A percentile compares a stretch with the other conserved stretches of the same genome.
Evolutionary conservation across 352 stramenopile genomes (phyloP).

Genomic region (Phytophthora pistaciae): DNA sequence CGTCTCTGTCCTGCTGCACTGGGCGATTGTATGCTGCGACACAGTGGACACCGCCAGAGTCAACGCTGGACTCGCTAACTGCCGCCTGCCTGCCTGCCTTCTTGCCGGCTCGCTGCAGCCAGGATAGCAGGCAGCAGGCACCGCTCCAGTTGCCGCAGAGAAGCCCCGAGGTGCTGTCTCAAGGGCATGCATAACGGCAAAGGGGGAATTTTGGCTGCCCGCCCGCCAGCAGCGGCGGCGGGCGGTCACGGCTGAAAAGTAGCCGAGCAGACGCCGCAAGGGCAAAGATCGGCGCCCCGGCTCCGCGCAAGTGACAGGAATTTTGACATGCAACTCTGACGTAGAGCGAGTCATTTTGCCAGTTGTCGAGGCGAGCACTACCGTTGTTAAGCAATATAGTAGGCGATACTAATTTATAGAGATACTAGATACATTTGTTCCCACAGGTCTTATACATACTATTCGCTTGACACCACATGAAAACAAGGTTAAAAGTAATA

Average conservation of each 20-base stretch:
- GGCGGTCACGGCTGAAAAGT: not conserved
- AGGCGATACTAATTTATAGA: no score
- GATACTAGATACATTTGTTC: no score
- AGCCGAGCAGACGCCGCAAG: not conserved
- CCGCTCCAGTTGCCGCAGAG: not conserved
- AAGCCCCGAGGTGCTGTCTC: not conserved
- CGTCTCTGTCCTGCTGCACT: not conserved
- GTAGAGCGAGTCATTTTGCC: conserved; percentile 42
- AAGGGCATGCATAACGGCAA: not conserved
- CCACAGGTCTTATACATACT: no score
- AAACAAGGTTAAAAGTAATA: no score
- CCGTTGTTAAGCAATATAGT: not conserved
- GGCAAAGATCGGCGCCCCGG: conserved; percentile 3
- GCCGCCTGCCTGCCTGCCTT: not conserved
- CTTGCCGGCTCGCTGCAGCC: not conserved
- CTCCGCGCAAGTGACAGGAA: conserved; percentile 41
- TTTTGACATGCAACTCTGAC: conserved; percentile 49
- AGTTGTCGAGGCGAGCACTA: conserved; percentile 11
- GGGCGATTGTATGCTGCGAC: conserved; percentile 2
- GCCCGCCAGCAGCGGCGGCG: not conserved
- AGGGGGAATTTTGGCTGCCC: not conserved
- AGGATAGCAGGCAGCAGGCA: not conserved
- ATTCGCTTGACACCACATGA: no score
- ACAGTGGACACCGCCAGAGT: not conserved
- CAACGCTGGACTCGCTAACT: not conserved